Evolutionary conservation across 208 protist species (phyloP).

Genomic region (Leishmania aethiopica): DNA sequence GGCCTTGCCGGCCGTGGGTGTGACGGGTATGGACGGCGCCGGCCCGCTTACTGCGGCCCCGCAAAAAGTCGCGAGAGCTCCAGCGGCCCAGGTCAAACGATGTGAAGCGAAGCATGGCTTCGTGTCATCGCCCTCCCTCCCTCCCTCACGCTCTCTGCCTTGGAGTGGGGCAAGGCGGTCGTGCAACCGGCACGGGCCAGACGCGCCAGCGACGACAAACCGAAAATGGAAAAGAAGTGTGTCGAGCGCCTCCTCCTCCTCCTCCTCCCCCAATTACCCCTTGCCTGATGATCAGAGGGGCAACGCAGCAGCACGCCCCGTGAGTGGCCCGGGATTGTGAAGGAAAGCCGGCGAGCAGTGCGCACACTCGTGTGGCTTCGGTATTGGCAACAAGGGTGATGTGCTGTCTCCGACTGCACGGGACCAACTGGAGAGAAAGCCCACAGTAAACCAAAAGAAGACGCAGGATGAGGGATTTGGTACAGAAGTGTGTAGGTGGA

Average conservation of each 20-base stretch:
- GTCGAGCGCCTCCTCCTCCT: background rate
- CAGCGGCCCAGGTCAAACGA: constrained; percentile 58
- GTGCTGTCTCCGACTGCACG: background rate
- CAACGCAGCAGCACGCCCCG: background rate
- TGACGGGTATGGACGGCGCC: constrained; percentile 87
- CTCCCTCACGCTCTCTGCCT: background rate
- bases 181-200: background rate
- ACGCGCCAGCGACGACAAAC: background rate
- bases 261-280: background rate
- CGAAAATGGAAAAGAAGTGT: background rate
- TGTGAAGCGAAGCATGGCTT: constrained; percentile 34
- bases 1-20: constrained; percentile 80
- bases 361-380: background rate
- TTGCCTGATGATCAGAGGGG: background rate
- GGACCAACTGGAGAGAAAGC: no score
- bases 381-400: background rate
- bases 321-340: background rate
- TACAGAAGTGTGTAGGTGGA: background rate
- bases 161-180: background rate
- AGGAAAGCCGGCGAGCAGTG: background rate
- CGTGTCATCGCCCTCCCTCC: no score
- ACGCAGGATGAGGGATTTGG: background rate
- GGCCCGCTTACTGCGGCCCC: constrained; percentile 68
- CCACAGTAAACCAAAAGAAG: background rate
- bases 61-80: constrained; percentile 78